These are phyloP conservation scores for Alternaria hordeiaustralica DNA, from an alignment of 2,329 filamentous ascomycete species.

Conservation along the genomic window DNA sequence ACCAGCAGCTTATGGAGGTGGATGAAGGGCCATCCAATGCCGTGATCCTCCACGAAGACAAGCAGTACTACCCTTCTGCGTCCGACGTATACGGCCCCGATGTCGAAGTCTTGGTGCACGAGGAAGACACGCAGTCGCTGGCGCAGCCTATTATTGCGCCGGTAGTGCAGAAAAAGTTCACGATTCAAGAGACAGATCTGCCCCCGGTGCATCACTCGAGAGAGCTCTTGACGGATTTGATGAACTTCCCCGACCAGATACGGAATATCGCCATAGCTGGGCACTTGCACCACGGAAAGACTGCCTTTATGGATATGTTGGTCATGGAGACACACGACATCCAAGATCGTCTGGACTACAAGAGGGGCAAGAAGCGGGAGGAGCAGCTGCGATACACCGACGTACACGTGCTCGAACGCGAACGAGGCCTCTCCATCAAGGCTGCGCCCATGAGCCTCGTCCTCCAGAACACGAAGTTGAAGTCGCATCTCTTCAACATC, in stretches of 20 bases:
- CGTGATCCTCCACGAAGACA: constrained; percentile 97
- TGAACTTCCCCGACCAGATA: constrained; percentile 94
- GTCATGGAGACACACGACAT: constrained; percentile 95
- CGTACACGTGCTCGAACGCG: constrained; percentile 84
- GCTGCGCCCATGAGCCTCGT: constrained; percentile 93
- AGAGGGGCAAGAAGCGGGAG: constrained; percentile 80
- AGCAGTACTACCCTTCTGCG: constrained; percentile 99
- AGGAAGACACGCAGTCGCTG: constrained; percentile 94
- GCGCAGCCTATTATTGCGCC: constrained; percentile 93
- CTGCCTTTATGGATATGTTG: constrained; percentile 97
- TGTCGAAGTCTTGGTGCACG: constrained; percentile 94
- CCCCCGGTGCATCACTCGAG: constrained; percentile 87
- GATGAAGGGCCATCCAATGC: constrained; percentile 94
- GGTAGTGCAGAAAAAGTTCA: constrained; percentile 94
- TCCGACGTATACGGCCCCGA: constrained; percentile 93
- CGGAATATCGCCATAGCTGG: constrained; percentile 91
- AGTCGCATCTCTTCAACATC: constrained; percentile 94
- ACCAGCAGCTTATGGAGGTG: constrained; percentile 91
- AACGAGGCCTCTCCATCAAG: constrained; percentile 91
- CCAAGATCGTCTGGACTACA: constrained; percentile 76
- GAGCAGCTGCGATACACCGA: constrained; percentile 96
- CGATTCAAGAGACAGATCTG: constrained; percentile 87
- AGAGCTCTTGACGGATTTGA: constrained; percentile 91
- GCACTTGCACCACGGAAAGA: constrained; percentile 97
- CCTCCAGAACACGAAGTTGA: constrained; percentile 84